Conservation (phyloP, 78 protist species). For the slime mould (Dictyostelium discoideum) region DNA sequence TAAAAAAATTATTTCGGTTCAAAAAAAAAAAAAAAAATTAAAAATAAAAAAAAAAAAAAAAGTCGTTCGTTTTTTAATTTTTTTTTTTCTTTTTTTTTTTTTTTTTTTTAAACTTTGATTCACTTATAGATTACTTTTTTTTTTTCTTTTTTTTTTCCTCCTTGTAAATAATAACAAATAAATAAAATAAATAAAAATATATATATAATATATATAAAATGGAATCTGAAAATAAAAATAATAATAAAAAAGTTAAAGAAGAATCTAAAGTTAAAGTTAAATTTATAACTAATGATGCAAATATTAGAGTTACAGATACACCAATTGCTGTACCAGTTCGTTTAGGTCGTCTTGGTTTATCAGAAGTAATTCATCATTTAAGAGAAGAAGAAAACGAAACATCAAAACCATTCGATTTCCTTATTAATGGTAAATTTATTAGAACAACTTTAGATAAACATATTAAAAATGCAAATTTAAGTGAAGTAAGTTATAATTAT, state of each 20-base stretch:
- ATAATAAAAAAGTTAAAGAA: slow-evolving; percentile 10
- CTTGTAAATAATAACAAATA: neutral
- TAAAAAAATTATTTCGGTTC: neutral
- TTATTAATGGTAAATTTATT: slow-evolving; percentile 81
- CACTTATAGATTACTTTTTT: neutral
- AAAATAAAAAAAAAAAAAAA: no score
- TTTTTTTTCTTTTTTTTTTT: no score
- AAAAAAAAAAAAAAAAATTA: no score
- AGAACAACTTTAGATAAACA: slow-evolving; percentile 70
- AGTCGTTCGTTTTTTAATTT: neutral
- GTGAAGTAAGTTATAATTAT: slow-evolving; percentile 7
- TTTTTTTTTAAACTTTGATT: no score
- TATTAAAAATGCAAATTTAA: slow-evolving; percentile 27
- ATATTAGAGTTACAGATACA: slow-evolving; percentile 70
- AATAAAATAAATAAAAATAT: neutral
- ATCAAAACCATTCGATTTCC: slow-evolving; percentile 83
- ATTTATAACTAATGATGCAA: slow-evolving; percentile 72
- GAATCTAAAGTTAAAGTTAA: slow-evolving; percentile 63
- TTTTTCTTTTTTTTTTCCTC: neutral
- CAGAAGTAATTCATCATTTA: slow-evolving; percentile 85
- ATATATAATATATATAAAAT: neutral
- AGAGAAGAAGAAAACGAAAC: neutral
- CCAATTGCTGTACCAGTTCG: slow-evolving; percentile 83
- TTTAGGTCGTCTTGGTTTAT: slow-evolving; percentile 84
- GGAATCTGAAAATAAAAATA: neutral